Percentiles rank a stretch among this genome's conserved stretches.
These are phyloP conservation scores for Pyrus communis DNA, from an alignment of 306 rosid species.

Conservation along the genomic window DNA sequence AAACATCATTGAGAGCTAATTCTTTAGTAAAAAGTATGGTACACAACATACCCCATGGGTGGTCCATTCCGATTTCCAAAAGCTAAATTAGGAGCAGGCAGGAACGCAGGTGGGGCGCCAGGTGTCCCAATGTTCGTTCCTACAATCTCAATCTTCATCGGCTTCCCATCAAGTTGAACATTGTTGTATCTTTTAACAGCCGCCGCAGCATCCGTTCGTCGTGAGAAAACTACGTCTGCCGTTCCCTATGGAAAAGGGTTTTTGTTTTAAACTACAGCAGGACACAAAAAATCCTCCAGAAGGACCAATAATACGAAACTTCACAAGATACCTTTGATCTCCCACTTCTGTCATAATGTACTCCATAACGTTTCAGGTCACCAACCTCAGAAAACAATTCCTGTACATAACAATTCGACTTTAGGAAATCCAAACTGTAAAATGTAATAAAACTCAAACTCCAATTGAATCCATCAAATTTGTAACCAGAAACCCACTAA, in stretches of 20 bases:
- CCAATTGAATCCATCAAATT: background rate
- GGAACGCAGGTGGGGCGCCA: constrained; percentile 15
- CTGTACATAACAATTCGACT: constrained; percentile 27
- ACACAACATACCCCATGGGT: constrained; percentile 46
- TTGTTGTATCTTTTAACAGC: constrained; percentile 94
- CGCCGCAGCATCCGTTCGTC: constrained; percentile 72
- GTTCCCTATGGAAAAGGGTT: constrained; percentile 63
- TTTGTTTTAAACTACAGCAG: constrained; percentile 25
- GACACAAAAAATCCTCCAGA: constrained; percentile 23
- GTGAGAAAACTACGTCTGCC: constrained; percentile 79
- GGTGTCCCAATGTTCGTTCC: constrained; percentile 72
- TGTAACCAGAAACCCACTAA: background rate
- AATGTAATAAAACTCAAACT: background rate
- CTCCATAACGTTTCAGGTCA: constrained; percentile 66
- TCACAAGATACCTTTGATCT: constrained; percentile 79
- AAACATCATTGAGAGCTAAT: background rate
- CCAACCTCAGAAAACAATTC: constrained; percentile 94
- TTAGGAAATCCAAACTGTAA: background rate
- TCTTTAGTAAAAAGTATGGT: background rate
- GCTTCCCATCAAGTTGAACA: constrained; percentile 91
- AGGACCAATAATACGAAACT: constrained; percentile 20
- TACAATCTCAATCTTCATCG: constrained; percentile 88
- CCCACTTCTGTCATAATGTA: constrained; percentile 92
- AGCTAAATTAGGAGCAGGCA: constrained; percentile 36
- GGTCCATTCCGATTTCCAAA: constrained; percentile 52